phyloP scores from a whole-genome alignment of 2,329 filamentous ascomycete genomes.

The Tothia fuscella region DNA sequence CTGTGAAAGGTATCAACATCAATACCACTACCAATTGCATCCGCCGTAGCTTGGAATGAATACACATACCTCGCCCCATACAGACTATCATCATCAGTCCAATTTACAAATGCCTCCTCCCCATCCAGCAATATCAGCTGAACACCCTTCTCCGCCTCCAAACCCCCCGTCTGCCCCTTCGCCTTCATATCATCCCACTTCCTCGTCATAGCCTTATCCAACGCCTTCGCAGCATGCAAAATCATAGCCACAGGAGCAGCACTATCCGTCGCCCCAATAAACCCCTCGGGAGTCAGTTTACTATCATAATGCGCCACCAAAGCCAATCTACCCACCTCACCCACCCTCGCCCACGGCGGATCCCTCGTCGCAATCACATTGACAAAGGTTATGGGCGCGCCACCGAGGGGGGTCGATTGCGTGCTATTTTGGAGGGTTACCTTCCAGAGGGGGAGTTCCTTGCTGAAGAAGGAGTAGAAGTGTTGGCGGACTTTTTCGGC shows the following conservation, averaged over 20 bases:
- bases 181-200: conserved; percentile 69
- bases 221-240: conserved; percentile 68
- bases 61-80: conserved; percentile 65
- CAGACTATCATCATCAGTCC: conserved; percentile 71
- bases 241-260: conserved; percentile 91
- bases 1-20: conserved; percentile 20
- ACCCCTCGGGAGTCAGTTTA: conserved; percentile 66
- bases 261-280: conserved; percentile 88
- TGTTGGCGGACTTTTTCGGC: conserved; percentile 63
- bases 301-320: conserved; percentile 93
- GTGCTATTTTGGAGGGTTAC: conserved; percentile 86
- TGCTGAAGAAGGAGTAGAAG: conserved; percentile 70
- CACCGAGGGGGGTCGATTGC: conserved; percentile 59
- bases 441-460: conserved; percentile 64
- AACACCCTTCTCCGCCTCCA: conserved; percentile 70
- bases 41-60: neutral
- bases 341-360: conserved; percentile 64
- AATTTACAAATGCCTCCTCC: conserved; percentile 78
- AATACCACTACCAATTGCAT: no score
- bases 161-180: conserved; percentile 38
- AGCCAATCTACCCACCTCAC: conserved; percentile 69
- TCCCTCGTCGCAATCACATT: conserved; percentile 83
- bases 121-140: conserved; percentile 88
- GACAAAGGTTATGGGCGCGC: conserved; percentile 63
- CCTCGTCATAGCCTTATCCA: conserved; percentile 66